These are phyloP conservation scores for Pyrenula aspistea DNA, from an alignment of 495 filamentous ascomycete genomes.

Conservation along the genomic window DNA sequence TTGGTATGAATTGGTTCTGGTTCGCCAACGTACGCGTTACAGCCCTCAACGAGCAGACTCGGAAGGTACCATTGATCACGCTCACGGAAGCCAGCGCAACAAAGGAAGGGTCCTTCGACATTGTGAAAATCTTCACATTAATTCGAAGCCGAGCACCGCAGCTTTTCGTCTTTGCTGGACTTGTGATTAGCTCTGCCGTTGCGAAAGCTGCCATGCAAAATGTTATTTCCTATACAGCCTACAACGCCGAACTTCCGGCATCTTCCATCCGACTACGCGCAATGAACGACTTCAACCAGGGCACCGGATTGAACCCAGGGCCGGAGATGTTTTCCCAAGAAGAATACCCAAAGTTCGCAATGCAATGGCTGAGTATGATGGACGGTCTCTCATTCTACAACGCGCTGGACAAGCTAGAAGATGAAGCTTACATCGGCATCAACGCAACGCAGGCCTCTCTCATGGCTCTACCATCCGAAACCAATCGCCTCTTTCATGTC, in stretches of 20 bases:
- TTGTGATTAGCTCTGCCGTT: neutral
- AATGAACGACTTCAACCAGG: neutral
- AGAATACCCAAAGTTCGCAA: neutral
- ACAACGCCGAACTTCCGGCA: neutral
- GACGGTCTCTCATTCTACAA: neutral
- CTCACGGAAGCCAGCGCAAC: neutral
- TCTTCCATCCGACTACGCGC: neutral
- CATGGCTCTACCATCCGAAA: neutral
- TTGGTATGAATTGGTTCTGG: neutral
- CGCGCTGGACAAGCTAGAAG: neutral
- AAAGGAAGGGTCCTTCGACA: neutral
- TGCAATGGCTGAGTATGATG: neutral
- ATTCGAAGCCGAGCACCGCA: neutral
- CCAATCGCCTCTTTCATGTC: neutral
- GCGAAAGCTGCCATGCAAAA: neutral
- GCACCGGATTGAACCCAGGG: neutral
- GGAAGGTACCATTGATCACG: neutral
- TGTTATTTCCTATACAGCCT: neutral
- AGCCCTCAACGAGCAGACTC: neutral
- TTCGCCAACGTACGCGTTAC: neutral
- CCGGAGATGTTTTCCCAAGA: neutral
- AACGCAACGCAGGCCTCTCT: neutral
- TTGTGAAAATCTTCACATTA: neutral
- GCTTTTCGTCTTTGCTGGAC: neutral
- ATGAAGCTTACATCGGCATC: neutral